Conservation (phyloP, 208 protist species). For the Entamoeba moshkovskii region DNA sequence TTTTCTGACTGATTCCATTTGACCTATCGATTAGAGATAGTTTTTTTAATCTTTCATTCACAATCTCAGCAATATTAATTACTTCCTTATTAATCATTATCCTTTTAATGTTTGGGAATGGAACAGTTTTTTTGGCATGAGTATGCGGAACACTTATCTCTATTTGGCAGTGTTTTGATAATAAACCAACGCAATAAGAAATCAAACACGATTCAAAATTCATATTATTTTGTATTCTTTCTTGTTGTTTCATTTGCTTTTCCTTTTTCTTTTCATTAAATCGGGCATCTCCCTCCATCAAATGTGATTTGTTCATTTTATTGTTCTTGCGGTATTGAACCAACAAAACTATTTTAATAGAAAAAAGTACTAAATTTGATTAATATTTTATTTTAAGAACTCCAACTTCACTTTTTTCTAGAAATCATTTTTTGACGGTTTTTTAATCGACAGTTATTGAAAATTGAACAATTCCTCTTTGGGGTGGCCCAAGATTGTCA, state of each 20-base stretch:
- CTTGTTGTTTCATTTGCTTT: background rate
- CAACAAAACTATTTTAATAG: no score
- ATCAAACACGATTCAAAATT: background rate
- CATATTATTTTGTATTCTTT: background rate
- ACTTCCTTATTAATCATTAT: background rate
- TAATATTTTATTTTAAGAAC: no score
- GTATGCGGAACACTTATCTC: background rate
- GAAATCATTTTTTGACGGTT: no score
- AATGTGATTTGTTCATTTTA: no score
- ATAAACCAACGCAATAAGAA: background rate
- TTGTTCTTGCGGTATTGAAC: no score
- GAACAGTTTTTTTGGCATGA: background rate
- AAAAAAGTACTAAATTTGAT: no score
- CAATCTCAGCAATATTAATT: background rate
- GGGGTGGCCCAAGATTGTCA: no score
- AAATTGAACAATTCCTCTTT: no score
- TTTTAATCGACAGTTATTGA: no score
- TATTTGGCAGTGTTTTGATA: background rate
- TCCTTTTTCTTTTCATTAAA: no score
- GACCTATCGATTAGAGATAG: background rate
- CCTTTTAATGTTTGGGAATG: background rate
- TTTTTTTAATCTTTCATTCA: background rate
- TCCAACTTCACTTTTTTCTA: no score
- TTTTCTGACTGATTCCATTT: background rate
- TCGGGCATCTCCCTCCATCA: no score